Base-by-base conservation (phyloP, 805 yeast genomes). In the Teunomyces lycoperdinae region DNA sequence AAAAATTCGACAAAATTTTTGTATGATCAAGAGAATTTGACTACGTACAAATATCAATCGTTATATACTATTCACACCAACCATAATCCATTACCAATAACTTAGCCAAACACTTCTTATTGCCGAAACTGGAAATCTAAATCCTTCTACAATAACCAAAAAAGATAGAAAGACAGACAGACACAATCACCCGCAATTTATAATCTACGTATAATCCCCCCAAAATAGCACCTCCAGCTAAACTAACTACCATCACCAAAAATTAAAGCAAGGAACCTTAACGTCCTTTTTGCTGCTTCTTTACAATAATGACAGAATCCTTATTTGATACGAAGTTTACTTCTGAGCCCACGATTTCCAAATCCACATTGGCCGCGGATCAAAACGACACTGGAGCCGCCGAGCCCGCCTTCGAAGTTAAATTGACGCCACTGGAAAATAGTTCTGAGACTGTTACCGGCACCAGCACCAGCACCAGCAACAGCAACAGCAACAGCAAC, bases 271-370 rank as follows among this genome's bases (percentile, higher is more conserved):
- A 4, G 24, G 24, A 20, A 20, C 24, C 24, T 20, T 20, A 20
- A 20, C 24, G 24, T 20, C 24, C 24, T 20, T 20, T 20, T 20
- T 20, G 24, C 24, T 20, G 24, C 20, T 17, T 16, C 10, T 16
- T 14, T 24, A 27, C 20, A 35, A 31, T 9, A 34, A 64, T 64
- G 69, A 64, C 68, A 33, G 69, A 66, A 55, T 63, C 69, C 17
- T 56, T 64, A 46, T 67, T 68, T 45, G 71, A 68, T 48, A 67
- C 69, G 29, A 64, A 62, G 41, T 66, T 64, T 50, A 56, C 62
- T 29, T 44, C 61, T 13, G 58, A 55, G 13, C 46, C 45, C 9
- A 33, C 45, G 14, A 43, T 24, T 16, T 14, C 34, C 17, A 31
- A 29, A 13, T 29, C 41, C 29, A 38, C 41, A n/a, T n/a, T 38